phyloP scores from a whole-genome alignment of 441 rosid species.

The Manihot esculenta region DNA sequence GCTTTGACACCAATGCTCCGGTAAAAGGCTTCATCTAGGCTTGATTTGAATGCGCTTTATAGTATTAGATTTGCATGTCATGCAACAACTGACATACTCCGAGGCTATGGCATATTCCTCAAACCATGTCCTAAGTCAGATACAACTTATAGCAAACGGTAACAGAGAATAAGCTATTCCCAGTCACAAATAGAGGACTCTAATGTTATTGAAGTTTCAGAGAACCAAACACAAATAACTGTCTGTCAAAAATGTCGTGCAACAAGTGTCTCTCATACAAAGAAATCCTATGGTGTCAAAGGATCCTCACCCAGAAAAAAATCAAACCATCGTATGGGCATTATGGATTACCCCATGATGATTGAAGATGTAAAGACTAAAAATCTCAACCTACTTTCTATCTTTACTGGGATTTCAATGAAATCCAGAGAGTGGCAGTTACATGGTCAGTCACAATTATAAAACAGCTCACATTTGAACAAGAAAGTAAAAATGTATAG shows the following conservation, averaged over 20 bases:
- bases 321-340: neutral
- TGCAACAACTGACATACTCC: neutral
- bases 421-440: neutral
- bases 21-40: neutral
- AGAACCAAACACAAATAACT: neutral
- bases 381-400: neutral
- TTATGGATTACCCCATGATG: neutral
- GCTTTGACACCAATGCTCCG: too few species aligned
- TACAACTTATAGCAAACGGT: neutral
- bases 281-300: neutral
- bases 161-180: neutral
- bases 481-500: neutral
- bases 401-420: neutral
- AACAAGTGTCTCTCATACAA: neutral
- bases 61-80: neutral
- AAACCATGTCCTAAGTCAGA: neutral
- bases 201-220: neutral
- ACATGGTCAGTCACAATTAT: neutral
- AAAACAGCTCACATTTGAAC: neutral
- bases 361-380: neutral
- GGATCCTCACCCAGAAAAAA: neutral
- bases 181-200: neutral
- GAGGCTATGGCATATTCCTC: neutral
- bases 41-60: neutral
- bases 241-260: neutral